Evolutionary conservation across 2,329 filamentous ascomycete species (phyloP), one percentile per base, ranked within the genome.

Genomic region (Verticillium isaacii): DNA sequence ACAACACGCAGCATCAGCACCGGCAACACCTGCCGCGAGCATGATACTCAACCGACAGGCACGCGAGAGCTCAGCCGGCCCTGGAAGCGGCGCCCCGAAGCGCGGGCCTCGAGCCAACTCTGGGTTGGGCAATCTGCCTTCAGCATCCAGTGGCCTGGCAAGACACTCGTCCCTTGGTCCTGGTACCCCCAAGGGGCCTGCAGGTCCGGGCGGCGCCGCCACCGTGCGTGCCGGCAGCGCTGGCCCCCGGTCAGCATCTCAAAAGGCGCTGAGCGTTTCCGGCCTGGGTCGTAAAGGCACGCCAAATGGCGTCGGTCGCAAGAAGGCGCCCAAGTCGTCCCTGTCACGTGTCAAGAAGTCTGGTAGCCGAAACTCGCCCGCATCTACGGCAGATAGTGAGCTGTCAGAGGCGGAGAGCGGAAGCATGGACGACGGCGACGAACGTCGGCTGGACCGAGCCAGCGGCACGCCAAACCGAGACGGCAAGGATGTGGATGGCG

Each of bases 161-260:
- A 80, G 86, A 15, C 86, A 89, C 70, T 81, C 86, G 1, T 89
- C 86, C 1, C 77, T 87, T 3, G 86, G 85, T 0, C 86, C 86
- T 0, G 85, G 85, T 32, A 88, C 85, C 3, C 84, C 86, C 11
- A 88, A 88, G 70, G 78, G 63, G 57, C 71, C 56, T 65, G 66
- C 64, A 66, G 64, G 60, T 60, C 67, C 68, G 45, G 71, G 68
- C 8, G 77, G 77, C 36, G 69, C 54, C 12, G 58, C 72, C 56
- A 71, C 76, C 17, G 73, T 73, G 19, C 75, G 81, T 64, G 82
- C 86, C 36, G 86, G 85, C 11, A 89, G 86, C 68, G 85, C 83
- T 6, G 86, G 85, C 0, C 86, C 86, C 1, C 79, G 85, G 52
- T 78, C 82, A 2, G 74, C 69, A 23, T 76, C 76, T 23, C 75